Base-by-base conservation (phyloP, 768 basidiomycete species). In the Cubamyces sp. region DNA sequence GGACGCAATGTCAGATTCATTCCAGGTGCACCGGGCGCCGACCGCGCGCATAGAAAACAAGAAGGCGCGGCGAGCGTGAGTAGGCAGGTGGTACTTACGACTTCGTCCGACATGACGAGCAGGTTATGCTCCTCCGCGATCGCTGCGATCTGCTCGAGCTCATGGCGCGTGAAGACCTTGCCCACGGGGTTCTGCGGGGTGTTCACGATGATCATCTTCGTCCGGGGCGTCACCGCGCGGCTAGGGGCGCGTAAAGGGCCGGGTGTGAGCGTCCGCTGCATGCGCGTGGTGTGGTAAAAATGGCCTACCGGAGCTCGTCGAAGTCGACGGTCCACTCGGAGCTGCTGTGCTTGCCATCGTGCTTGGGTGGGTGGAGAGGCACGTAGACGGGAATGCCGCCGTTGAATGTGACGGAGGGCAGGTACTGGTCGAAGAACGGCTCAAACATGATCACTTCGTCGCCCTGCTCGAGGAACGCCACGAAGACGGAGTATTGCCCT, bases 401-500 rank as follows among this genome's bases (percentile, higher is more conserved):
- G 69, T 96, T 95, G 84, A 98, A 97, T 28, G 89, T 91, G 54
- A 96, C 89, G 6, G 92, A 93, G 23, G 95, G 90, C 54, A 95
- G 82, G 74, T 95, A 96, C 74, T 98, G 96, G 71, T 98, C 96
- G 71, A 97, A 98, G 81, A 94, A 97, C 1, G 96, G 96, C 76
- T 98, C 97, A 71, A 98, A 96, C 85, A 98, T 88, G 75, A 99
- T 96, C 65, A 98, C 96, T 74, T 99, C 97, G 70, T 98, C 97
- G 3, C 91, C 96, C 40, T 84, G 82, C 64, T 98, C 89, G 41
- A 97, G 76, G 78, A 96, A 98, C 0, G 97, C 97, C 12, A 87
- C 85, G 68, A 96, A 92, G 54, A 95, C 92, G 53, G 96, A 86
- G 74, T 96, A 98, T 81, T 94, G 91, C 25, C 96, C 96, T 94